Base-by-base conservation (phyloP, 2,329 filamentous ascomycete genomes). In the Fusarium pseudoanthophilum region DNA sequence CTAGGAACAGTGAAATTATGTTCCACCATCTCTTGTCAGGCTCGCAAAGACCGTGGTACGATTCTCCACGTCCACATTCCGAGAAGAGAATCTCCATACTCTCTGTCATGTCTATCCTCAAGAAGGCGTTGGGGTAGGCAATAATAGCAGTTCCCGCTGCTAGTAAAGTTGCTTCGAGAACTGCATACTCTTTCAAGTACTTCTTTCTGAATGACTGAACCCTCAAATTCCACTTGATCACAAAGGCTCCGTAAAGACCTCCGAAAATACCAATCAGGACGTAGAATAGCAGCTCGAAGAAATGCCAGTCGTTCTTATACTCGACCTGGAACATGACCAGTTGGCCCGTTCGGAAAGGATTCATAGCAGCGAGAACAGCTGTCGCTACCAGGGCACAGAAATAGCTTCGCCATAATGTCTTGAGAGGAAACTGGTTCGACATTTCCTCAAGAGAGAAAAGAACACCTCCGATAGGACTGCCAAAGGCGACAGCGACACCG, bases 321-420 rank as follows among this genome's bases (percentile, higher is more conserved):
- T 91, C 91, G 78, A 99, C 95, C 78, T 97, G 95, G 83, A 99
- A 99, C 95, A 99, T 98, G 89, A 99, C 96, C 46, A 99, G 88
- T 80, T 99, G 96, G 26, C 96, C 96, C 1, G 96, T 98, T 59
- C 96, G 88, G 83, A 99, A 99, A 28, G 96, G 96, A 77, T 99
- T 99, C 94, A 99, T 97, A 66, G 93, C 94, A 32, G 96, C 92
- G 43, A 99, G 85, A 21, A 97, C 94, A 56, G 95, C 94, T 2
- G 96, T 98, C 10, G 95, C 96, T 10, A 99, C 95, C 73, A 99
- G 84, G 36, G 96, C 96, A 82, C 96, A 99, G 81, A 99, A 98
- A 81, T 98, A 99, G 80, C 95, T 98, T 76, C 96, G 90, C 96
- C 96, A 98, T 83, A 99, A 90, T 1, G 96, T 99, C 83, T 98